Conservation (phyloP, 2,329 filamentous ascomycete genomes). For the Xylaria sp. region DNA sequence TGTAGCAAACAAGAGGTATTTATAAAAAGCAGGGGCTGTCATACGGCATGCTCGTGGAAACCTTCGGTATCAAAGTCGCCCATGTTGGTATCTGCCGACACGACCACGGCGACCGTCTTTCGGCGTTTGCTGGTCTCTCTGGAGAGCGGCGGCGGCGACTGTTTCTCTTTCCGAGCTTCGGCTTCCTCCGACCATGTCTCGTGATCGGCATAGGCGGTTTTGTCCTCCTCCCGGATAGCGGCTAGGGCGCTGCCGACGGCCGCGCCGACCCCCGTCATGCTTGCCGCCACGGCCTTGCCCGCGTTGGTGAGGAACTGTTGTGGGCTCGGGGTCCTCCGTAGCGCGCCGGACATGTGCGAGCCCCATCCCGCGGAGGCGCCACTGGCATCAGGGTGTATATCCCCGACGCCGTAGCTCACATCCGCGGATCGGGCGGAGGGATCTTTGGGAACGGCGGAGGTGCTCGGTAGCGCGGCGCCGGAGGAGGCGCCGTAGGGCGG, state of each 20-base stretch:
- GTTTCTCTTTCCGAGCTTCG: conserved; percentile 62
- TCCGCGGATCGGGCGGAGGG: conserved; percentile 45
- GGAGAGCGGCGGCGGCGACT: conserved; percentile 38
- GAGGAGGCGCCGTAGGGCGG: conserved; percentile 50
- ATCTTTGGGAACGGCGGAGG: conserved; percentile 39
- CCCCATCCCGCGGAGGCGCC: conserved; percentile 62
- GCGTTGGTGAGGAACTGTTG: conserved; percentile 87
- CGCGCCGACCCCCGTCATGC: conserved; percentile 80
- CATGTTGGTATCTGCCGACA: conserved; percentile 73
- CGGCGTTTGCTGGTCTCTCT: conserved; percentile 51
- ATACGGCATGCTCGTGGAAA: conserved; percentile 79
- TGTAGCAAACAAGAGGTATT: conserved; percentile 10
- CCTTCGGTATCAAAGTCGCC: conserved; percentile 61
- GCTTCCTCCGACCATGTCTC: conserved; percentile 92
- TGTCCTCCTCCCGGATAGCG: conserved; percentile 83
- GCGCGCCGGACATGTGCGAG: conserved; percentile 76
- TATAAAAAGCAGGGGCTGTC: conserved; percentile 38
- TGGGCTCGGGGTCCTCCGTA: conserved; percentile 81
- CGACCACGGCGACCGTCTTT: conserved; percentile 84
- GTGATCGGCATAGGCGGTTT: conserved; percentile 79
- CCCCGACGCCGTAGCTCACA: conserved; percentile 46
- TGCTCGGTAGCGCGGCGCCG: conserved; percentile 36
- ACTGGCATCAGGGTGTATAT: conserved; percentile 40
- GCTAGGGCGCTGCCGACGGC: conserved; percentile 81
- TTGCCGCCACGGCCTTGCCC: conserved; percentile 77